phyloP scores from a whole-genome alignment of 108 stramenopile genomes.

The Nitzschia sp. region DNA sequence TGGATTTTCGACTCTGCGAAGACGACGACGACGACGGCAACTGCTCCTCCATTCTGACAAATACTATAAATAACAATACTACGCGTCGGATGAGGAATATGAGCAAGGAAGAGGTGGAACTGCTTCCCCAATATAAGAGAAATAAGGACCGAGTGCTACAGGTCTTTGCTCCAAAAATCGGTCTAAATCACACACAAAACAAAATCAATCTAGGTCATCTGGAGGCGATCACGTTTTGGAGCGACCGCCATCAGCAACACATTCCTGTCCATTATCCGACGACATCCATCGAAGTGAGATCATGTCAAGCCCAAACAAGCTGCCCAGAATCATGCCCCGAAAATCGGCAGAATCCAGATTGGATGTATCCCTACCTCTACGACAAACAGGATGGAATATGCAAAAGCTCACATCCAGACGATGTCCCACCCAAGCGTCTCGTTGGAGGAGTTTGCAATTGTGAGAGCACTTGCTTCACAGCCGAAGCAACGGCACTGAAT shows the following conservation, averaged over 20 bases:
- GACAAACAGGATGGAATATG: constrained; percentile 3
- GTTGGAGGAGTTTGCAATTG: constrained; percentile 14
- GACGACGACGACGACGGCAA: background rate
- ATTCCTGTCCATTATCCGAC: background rate
- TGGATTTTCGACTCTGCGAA: constrained; percentile 2
- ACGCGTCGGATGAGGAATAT: no score
- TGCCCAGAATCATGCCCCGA: constrained; percentile 9
- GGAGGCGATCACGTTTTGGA: background rate
- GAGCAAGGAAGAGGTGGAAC: background rate
- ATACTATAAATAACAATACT: no score
- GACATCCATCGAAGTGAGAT: background rate
- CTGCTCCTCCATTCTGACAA: background rate
- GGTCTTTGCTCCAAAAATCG: background rate
- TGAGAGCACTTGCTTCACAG: constrained; percentile 23
- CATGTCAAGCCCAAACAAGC: background rate
- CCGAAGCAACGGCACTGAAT: background rate
- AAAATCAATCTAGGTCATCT: background rate
- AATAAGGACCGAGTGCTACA: background rate
- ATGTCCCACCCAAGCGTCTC: background rate
- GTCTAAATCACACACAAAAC: background rate
- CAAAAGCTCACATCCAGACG: constrained; percentile 6
- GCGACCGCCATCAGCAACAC: background rate
- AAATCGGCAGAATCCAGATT: background rate
- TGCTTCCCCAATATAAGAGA: background rate
- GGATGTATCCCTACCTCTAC: background rate